Evolutionary conservation across 495 filamentous ascomycete species (phyloP), one percentile per base, ranked within the genome.

Genomic region (Aspergillus sclerotiicarbonarius): DNA sequence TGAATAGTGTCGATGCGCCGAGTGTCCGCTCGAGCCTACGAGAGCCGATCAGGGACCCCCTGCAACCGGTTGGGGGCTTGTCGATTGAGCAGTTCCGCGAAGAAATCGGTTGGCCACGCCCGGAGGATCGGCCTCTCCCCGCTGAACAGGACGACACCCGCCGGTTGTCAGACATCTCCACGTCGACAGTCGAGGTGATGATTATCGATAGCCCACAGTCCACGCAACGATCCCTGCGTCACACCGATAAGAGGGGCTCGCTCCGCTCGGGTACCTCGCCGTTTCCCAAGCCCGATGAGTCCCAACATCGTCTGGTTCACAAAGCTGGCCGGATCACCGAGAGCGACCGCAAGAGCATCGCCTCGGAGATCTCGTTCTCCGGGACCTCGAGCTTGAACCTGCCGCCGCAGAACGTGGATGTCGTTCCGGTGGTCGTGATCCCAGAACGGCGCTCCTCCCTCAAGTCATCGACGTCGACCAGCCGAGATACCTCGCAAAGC

Each of bases 151-250:
- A 79, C 6, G 76, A 75, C 35, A 32, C 62, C 19, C 69, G 66
- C 35, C 65, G 79, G 12, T 80, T 83, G 32, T 92, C 89, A 18
- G 77, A 74, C 15, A 77, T 85, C 58, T 91, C 89, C 10, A 81
- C 81, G 8, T 90, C 89, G 4, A 90, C 88, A 0, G 80, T 91
- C 15, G 87, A 89, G 70, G 88, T 84, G 10, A 81, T 89, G 69
- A 79, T 90, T 25, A 82, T 90, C 35, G 86, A 88, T 49, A 74
- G 77, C 4, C 76, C 80, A 5, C 84, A 82, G 43, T 76, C 74
- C 55, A 68, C 71, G 15, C 64, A 65, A 32, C 78, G 82, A 47
- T 75, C 74, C 13, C 73, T 92, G 54, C 84, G 89, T 48, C 89
- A 91, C 66, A 84, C 83, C 20, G 84, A 83, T 62, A 91, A 91